Conservation (phyloP, 208 protist genomes). For the Acanthamoeba sp. region DNA sequence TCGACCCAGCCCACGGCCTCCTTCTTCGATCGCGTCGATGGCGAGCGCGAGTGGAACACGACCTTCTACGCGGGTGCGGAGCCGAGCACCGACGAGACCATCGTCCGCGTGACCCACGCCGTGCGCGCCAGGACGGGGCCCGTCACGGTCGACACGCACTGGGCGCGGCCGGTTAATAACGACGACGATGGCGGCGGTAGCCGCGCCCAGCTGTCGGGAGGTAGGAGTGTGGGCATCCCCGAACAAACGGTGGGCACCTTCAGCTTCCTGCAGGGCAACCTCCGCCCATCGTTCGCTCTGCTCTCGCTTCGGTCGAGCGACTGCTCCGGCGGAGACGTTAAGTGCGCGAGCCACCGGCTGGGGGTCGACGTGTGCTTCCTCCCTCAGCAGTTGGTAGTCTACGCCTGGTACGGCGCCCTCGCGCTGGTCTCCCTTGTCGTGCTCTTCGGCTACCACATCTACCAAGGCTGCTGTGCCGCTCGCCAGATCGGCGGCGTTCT, state of each 20-base stretch:
- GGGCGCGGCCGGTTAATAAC: neutral
- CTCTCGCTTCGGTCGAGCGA: neutral
- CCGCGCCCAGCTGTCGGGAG: neutral
- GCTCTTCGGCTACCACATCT: neutral
- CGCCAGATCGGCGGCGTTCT: neutral
- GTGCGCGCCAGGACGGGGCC: too few species aligned
- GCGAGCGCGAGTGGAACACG: neutral
- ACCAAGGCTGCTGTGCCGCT: neutral
- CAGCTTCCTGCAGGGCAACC: constrained; percentile 60
- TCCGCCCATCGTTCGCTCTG: constrained; percentile 52
- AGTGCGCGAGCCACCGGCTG: neutral
- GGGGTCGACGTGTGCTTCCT: constrained; percentile 38
- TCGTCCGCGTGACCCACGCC: too few species aligned
- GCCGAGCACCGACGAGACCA: neutral
- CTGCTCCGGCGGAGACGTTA: neutral
- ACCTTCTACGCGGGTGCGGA: neutral
- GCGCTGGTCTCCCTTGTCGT: neutral
- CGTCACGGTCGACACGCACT: too few species aligned
- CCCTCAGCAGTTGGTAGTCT: constrained; percentile 28
- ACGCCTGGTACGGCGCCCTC: constrained; percentile 26
- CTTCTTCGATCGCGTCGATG: neutral
- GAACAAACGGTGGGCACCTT: constrained; percentile 54
- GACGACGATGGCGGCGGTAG: neutral
- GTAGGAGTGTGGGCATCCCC: neutral
- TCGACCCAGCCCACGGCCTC: constrained; percentile 24